phyloP scores from a whole-genome alignment of 2,329 filamentous ascomycete genomes.

The Emergomyces africanus region DNA sequence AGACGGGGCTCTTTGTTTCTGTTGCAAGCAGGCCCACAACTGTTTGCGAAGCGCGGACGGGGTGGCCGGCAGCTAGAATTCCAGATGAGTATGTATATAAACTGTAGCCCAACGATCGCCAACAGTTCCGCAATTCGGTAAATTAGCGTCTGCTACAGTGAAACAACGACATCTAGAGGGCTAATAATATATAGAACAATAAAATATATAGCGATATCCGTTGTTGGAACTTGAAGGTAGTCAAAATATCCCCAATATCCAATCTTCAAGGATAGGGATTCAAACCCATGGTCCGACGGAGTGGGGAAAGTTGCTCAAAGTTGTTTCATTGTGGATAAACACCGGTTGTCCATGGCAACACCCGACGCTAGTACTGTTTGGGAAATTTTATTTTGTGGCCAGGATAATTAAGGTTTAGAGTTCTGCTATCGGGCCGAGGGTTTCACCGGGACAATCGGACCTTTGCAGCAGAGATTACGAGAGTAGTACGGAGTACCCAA shows the following conservation, averaged over 20 bases:
- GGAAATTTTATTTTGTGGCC: background rate
- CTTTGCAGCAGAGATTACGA: too few relatives aligned
- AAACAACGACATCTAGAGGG: background rate
- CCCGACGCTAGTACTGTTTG: slow-evolving; percentile 5
- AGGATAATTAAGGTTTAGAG: background rate
- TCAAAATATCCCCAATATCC: background rate
- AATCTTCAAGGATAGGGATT: background rate
- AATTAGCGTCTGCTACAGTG: background rate
- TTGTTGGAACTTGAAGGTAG: background rate
- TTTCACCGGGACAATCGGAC: background rate
- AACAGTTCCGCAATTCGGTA: background rate
- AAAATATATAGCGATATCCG: background rate
- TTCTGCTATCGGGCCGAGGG: background rate
- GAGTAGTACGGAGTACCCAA: too few relatives aligned
- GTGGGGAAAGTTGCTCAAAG: background rate
- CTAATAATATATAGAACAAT: background rate
- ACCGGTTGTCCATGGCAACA: slow-evolving; percentile 13
- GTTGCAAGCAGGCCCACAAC: background rate
- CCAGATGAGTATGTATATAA: background rate
- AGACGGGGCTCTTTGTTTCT: background rate
- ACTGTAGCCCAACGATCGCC: background rate
- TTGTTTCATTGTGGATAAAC: background rate
- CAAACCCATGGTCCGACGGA: background rate
- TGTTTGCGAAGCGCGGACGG: background rate
- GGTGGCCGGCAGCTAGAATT: background rate